Percentiles rank a stretch among this genome's conserved stretches.
phyloP scores from a whole-genome alignment of 345 rosid genomes.

The Syzygium grande region DNA sequence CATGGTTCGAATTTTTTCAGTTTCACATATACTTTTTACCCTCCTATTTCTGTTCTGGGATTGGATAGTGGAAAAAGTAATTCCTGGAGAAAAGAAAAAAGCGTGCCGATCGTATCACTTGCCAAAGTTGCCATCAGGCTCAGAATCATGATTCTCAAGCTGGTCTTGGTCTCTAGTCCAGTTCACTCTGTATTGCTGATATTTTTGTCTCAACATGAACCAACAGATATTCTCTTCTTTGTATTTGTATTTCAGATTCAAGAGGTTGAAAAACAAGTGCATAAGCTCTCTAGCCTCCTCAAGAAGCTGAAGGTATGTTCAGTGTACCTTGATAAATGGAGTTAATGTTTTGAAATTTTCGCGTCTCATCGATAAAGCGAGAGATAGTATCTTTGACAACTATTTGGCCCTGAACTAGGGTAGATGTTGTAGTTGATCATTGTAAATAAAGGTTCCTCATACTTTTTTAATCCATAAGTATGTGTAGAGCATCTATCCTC shows the following conservation, averaged over 20 bases:
- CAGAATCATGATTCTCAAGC: background rate
- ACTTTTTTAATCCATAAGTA: background rate
- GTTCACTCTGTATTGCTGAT: background rate
- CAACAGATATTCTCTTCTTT: background rate
- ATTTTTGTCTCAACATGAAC: background rate
- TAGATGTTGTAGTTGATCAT: background rate
- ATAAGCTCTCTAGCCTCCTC: constrained; percentile 40
- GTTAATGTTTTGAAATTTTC: background rate
- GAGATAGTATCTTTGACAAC: background rate
- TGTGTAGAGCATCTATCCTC: background rate
- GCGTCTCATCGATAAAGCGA: fast-evolving
- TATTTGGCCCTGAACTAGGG: background rate
- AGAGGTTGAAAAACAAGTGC: constrained; percentile 55
- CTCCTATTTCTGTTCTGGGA: background rate
- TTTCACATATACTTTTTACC: background rate
- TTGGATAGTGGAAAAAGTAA: background rate
- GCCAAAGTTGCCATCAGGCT: background rate
- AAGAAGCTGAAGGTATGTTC: constrained; percentile 51
- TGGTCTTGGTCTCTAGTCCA: background rate
- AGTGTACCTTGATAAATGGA: background rate
- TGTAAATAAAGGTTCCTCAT: background rate
- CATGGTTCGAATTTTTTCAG: background rate
- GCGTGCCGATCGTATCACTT: background rate
- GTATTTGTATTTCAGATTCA: constrained; percentile 30
- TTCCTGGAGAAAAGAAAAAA: background rate